Conservation (phyloP, 805 yeast genomes). For the Blastobotrys americana region DNA sequence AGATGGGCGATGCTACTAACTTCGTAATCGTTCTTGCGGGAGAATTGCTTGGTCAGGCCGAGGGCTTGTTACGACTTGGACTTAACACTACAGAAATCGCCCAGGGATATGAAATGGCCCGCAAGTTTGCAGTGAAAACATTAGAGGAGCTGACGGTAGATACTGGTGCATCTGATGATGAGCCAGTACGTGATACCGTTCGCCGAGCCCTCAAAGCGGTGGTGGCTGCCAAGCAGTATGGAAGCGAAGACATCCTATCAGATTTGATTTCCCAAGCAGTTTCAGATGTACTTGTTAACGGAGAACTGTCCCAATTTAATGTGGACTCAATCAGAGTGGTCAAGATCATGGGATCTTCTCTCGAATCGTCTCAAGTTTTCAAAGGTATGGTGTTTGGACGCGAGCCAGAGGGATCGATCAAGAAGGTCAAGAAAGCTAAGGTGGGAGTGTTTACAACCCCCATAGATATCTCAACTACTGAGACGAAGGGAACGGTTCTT, state of each 20-base stretch:
- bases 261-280: slow-evolving; percentile 81
- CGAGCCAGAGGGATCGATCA: slow-evolving; percentile 90
- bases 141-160: slow-evolving; percentile 51
- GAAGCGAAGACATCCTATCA: slow-evolving; percentile 71
- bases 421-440: slow-evolving; percentile 60
- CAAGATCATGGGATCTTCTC: slow-evolving; percentile 88
- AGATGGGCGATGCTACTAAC: slow-evolving; percentile 96
- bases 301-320: slow-evolving; percentile 58
- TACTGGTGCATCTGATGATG: slow-evolving; percentile 42
- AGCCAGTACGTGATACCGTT: slow-evolving; percentile 48
- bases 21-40: slow-evolving; percentile 89
- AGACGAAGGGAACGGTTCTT: slow-evolving; percentile 94
- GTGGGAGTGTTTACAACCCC: slow-evolving; percentile 94
- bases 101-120: slow-evolving; percentile 89
- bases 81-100: slow-evolving; percentile 86
- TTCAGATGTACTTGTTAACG: slow-evolving; percentile 61
- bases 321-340: slow-evolving; percentile 94
- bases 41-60: slow-evolving; percentile 79
- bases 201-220: slow-evolving; percentile 76
- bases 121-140: slow-evolving; percentile 59
- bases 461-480: slow-evolving; percentile 91
- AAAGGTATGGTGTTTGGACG: slow-evolving; percentile 98
- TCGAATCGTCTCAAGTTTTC: slow-evolving; percentile 66
- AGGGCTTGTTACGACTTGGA: slow-evolving; percentile 76
- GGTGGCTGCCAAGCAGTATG: slow-evolving; percentile 88